phyloP scores from a whole-genome alignment of 768 basidiomycete species.

The Epithele typhae region DNA sequence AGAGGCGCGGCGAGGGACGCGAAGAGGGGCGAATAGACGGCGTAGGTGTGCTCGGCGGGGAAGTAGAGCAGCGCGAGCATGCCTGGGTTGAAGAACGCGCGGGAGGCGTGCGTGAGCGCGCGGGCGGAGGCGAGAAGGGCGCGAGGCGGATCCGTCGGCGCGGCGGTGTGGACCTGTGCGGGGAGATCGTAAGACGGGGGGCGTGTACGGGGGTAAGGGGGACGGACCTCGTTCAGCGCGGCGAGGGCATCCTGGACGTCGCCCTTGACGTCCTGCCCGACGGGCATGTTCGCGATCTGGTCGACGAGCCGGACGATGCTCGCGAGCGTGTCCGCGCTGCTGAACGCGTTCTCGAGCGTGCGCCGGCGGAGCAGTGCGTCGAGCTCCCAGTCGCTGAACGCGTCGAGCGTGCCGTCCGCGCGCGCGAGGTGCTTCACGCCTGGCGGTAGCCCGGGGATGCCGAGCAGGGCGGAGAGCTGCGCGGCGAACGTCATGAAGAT shows the following conservation, averaged over 20 bases:
- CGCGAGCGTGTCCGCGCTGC: conserved; percentile 66
- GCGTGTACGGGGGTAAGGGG: not conserved
- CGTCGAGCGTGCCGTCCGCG: conserved; percentile 2
- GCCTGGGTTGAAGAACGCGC: conserved; percentile 94
- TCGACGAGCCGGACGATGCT: conserved; percentile 84
- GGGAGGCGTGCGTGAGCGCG: conserved; percentile 64
- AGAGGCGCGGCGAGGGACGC: conserved; percentile 86
- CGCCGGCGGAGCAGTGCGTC: conserved; percentile 73
- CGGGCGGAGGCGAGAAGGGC: conserved; percentile 57
- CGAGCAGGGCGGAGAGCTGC: conserved; percentile 80
- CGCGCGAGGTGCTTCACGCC: conserved; percentile 31
- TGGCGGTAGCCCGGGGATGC: conserved; percentile 59
- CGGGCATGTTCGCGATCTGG: conserved; percentile 90
- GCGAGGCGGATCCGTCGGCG: conserved; percentile 32
- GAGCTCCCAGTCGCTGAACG: conserved; percentile 72
- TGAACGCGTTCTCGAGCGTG: conserved; percentile 60
- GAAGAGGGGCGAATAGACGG: conserved; percentile 93
- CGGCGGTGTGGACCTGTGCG: no score
- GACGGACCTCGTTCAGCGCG: conserved; percentile 66
- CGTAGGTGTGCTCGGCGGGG: conserved; percentile 96
- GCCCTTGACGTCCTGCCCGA: conserved; percentile 68
- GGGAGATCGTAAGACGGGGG: no score
- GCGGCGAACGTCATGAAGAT: conserved; percentile 61
- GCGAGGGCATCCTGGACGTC: conserved; percentile 69
- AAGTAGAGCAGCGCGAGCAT: conserved; percentile 97